Percentiles rank a stretch among this genome's conserved stretches.
Evolutionary conservation across 2,329 filamentous ascomycete genomes (phyloP).

Genomic region (Atkinsonella texensis): DNA sequence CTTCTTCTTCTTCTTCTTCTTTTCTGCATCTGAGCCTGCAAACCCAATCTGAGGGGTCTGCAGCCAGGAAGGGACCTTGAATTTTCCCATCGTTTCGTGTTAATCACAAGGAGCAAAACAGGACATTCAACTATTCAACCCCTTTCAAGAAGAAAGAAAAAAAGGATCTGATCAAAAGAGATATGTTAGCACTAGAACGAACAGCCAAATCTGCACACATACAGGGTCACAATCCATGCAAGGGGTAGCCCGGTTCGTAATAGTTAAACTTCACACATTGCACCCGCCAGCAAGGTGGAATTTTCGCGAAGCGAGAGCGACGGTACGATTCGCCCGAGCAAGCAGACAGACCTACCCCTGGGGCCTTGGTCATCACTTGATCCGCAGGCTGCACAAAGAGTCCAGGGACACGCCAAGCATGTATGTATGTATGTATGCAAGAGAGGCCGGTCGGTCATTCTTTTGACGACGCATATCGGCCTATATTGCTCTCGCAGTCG

Average conservation of each 20-base stretch:
- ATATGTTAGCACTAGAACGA: not conserved
- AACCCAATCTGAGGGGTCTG: slow-evolving; percentile 12
- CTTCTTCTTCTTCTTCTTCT: slow-evolving; percentile 15
- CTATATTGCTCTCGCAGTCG: not conserved
- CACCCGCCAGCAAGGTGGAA: not conserved
- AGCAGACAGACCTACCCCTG: not conserved
- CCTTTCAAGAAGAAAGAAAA: not conserved
- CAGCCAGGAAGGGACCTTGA: slow-evolving; percentile 25
- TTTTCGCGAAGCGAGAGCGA: not conserved
- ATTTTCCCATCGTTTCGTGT: slow-evolving; percentile 18
- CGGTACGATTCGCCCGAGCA: not conserved
- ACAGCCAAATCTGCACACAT: not conserved
- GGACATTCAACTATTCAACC: not conserved
- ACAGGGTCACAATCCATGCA: not conserved
- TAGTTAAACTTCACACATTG: not conserved
- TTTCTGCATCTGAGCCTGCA: slow-evolving; percentile 12
- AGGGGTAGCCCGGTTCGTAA: not conserved
- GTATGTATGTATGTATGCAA: not conserved
- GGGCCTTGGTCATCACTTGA: not conserved
- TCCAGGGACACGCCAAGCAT: not conserved
- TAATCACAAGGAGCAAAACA: not conserved
- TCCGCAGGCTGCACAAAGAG: not conserved
- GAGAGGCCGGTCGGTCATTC: not conserved
- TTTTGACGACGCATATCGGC: not conserved
- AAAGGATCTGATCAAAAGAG: not conserved